Conservation (phyloP, 257 asterid species). For the Eucommia ulmoides region DNA sequence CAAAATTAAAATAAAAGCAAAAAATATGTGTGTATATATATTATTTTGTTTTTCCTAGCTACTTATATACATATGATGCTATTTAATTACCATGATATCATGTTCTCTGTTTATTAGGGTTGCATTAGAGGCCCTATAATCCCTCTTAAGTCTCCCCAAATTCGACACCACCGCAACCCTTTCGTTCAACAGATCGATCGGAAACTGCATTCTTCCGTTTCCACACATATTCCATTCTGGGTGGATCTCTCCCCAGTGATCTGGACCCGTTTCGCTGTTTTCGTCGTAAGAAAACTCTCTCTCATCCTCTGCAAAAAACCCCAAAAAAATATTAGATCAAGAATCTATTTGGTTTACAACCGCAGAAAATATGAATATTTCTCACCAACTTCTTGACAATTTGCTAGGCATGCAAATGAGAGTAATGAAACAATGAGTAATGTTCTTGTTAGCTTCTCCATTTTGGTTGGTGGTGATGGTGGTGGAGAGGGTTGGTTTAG, state of each 20-base stretch:
- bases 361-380: not conserved
- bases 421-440: conserved; percentile 17
- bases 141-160: conserved; percentile 32
- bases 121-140: conserved; percentile 39
- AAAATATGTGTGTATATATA: too few relatives aligned
- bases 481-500: too few relatives aligned
- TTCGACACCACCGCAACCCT: conserved; percentile 44
- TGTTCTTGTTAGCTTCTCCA: too few relatives aligned
- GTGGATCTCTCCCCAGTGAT: conserved; percentile 52
- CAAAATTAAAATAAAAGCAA: too few relatives aligned
- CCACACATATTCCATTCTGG: conserved; percentile 55
- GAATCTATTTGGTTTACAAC: too few relatives aligned
- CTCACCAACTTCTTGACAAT: conserved; percentile 51
- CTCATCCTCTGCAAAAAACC: conserved; percentile 52
- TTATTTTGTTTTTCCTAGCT: too few relatives aligned
- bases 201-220: conserved; percentile 56
- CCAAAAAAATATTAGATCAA: not conserved
- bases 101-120: conserved; percentile 69
- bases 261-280: conserved; percentile 42
- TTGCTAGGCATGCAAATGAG: conserved; percentile 14
- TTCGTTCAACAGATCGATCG: conserved; percentile 41
- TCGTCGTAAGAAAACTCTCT: conserved; percentile 47
- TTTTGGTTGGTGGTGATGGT: too few relatives aligned
- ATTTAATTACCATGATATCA: conserved; percentile 82
- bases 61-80: too few relatives aligned